These are phyloP conservation scores for Pulveroboletus ravenelii DNA, from an alignment of 768 basidiomycete species.

Conservation along the genomic window DNA sequence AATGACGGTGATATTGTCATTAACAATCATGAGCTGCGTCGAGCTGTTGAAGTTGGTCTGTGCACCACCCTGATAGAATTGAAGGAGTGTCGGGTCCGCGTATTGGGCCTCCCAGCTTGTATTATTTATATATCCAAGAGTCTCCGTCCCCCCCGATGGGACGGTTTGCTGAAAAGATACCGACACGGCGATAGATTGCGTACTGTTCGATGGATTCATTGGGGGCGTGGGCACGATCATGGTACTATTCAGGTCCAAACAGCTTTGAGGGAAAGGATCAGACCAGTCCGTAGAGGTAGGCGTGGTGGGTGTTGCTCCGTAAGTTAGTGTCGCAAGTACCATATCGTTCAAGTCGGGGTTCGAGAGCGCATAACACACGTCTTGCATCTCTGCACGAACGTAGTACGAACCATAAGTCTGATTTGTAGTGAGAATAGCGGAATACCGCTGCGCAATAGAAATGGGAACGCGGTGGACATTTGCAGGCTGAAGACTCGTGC, in stretches of 20 bases:
- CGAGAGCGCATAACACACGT: constrained; percentile 26
- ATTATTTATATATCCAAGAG: constrained; percentile 23
- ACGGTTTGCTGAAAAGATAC: constrained; percentile 25
- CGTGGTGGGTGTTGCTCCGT: constrained; percentile 22
- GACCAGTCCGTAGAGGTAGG: constrained; percentile 27
- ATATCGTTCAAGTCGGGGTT: constrained; percentile 26
- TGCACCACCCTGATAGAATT: constrained; percentile 21
- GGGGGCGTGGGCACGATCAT: constrained; percentile 26
- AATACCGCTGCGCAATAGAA: constrained; percentile 47
- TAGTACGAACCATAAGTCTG: constrained; percentile 33
- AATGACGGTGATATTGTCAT: constrained; percentile 26
- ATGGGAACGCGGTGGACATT: constrained; percentile 37
- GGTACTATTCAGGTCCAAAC: constrained; percentile 26
- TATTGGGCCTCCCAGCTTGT: constrained; percentile 26
- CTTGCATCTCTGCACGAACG: constrained; percentile 37
- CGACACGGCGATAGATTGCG: constrained; percentile 12
- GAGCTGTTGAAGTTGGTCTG: constrained; percentile 24
- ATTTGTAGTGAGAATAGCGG: constrained; percentile 42
- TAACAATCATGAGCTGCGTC: constrained; percentile 23
- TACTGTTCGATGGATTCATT: constrained; percentile 28
- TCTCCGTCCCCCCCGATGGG: constrained; percentile 24
- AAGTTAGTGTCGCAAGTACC: constrained; percentile 29
- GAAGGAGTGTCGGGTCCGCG: constrained; percentile 27
- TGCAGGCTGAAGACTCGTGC: constrained; percentile 38
- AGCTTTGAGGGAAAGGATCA: constrained; percentile 19